Percentiles rank a stretch among this genome's conserved stretches.
Evolutionary conservation across 2,329 filamentous ascomycete genomes (phyloP).

Genomic region (Periconia sp.): DNA sequence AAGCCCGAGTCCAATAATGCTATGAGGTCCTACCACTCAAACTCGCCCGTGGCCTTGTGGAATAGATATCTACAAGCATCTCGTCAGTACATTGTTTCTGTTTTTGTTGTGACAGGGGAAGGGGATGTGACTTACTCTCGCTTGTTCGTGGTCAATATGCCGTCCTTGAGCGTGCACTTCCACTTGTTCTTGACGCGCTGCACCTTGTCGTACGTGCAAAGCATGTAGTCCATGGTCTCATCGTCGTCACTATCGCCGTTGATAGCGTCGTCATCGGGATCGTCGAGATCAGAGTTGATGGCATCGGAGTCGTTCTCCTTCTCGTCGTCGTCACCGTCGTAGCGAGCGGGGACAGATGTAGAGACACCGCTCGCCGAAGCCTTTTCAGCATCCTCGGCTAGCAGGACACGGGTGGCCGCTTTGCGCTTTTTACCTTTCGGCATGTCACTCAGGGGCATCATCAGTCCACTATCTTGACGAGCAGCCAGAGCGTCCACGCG

Average conservation of each 20-base stretch:
- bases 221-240: slow-evolving; percentile 83
- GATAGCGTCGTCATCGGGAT: slow-evolving; percentile 79
- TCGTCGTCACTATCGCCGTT: slow-evolving; percentile 90
- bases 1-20: no score
- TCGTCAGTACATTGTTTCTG: slow-evolving; percentile 8
- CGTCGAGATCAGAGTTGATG: slow-evolving; percentile 97
- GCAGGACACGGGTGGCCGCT: slow-evolving; percentile 41
- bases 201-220: slow-evolving; percentile 99
- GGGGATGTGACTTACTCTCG: slow-evolving; percentile 67
- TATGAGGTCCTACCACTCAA: slow-evolving; percentile 74
- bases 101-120: not conserved
- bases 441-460: slow-evolving; percentile 69
- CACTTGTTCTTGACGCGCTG: slow-evolving; percentile 95
- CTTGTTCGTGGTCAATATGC: slow-evolving; percentile 87
- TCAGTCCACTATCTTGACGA: slow-evolving; percentile 73
- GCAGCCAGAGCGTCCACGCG: slow-evolving; percentile 67
- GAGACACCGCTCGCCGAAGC: slow-evolving; percentile 19
- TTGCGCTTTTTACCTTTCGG: slow-evolving; percentile 46
- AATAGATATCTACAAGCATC: slow-evolving; percentile 73
- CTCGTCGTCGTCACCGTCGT: slow-evolving; percentile 63
- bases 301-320: slow-evolving; percentile 70
- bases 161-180: slow-evolving; percentile 98
- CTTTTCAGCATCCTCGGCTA: slow-evolving; percentile 57
- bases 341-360: slow-evolving; percentile 41
- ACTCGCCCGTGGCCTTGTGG: slow-evolving; percentile 95